These are phyloP conservation scores for Sporothrix brasiliensis DNA, from an alignment of 2,329 filamentous ascomycete genomes.

Conservation along the genomic window DNA sequence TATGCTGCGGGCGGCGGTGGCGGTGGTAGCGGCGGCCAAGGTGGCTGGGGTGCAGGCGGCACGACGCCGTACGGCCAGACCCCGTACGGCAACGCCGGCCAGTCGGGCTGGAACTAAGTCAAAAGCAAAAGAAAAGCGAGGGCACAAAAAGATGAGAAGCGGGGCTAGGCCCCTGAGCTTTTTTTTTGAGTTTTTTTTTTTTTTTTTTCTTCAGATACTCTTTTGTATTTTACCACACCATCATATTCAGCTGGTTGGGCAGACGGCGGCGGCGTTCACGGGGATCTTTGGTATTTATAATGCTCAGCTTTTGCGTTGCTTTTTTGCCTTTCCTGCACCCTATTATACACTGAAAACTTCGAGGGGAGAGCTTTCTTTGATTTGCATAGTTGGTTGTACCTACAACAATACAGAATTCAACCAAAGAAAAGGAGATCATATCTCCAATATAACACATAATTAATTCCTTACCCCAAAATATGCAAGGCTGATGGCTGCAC, in stretches of 20 bases:
- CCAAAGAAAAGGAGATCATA: neutral
- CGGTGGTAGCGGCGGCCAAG: slow-evolving; percentile 60
- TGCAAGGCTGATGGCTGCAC: slow-evolving; percentile 3
- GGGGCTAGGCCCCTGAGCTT: neutral
- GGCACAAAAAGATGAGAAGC: neutral
- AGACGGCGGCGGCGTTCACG: slow-evolving; percentile 26
- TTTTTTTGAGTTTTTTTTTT: neutral
- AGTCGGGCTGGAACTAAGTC: slow-evolving; percentile 52
- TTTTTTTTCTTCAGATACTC: slow-evolving; percentile 22
- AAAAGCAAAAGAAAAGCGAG: neutral
- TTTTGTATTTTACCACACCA: slow-evolving; percentile 19
- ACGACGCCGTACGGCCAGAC: slow-evolving; percentile 52
- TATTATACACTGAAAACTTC: neutral
- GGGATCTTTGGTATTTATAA: slow-evolving; percentile 4
- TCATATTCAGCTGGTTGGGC: slow-evolving; percentile 17
- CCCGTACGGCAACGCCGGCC: slow-evolving; percentile 55
- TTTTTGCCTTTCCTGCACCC: neutral
- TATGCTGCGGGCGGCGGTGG: slow-evolving; percentile 60
- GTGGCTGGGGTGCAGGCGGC: slow-evolving; percentile 64
- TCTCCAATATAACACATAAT: neutral
- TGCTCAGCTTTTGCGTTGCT: slow-evolving; percentile 1
- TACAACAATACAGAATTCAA: neutral
- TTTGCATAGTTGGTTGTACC: neutral
- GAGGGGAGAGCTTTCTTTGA: neutral
- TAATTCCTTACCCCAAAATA: neutral